phyloP scores from a whole-genome alignment of 108 stramenopile species.

The Nitzschia inconspicua region DNA sequence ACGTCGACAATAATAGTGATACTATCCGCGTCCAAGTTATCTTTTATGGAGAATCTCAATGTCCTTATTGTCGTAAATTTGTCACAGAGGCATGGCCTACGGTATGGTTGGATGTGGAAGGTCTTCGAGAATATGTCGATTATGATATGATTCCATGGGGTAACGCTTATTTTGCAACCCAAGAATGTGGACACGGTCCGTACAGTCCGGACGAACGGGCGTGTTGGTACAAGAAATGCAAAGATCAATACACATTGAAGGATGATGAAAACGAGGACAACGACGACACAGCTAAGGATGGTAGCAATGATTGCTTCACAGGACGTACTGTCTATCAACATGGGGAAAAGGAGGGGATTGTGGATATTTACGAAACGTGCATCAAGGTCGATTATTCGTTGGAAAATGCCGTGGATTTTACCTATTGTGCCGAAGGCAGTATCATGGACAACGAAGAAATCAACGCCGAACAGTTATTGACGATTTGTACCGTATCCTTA shows the following conservation, averaged over 20 bases:
- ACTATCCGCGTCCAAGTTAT: constrained; percentile 13
- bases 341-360: constrained; percentile 19
- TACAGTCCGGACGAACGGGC: constrained; percentile 22
- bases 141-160: constrained; percentile 39
- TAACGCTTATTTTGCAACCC: constrained; percentile 29
- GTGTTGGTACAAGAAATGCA: constrained; percentile 31
- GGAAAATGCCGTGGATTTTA: constrained; percentile 28
- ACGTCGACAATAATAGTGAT: no score
- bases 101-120: constrained; percentile 23
- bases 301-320: constrained; percentile 19
- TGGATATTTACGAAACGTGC: constrained; percentile 36
- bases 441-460: constrained; percentile 17
- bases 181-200: constrained; percentile 11
- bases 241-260: no score
- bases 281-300: not conserved
- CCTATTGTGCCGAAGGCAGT: constrained; percentile 24
- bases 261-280: not conserved
- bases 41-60: constrained; percentile 35
- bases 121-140: constrained; percentile 13
- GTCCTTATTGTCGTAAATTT: constrained; percentile 34
- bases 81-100: constrained; percentile 25
- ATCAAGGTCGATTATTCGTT: constrained; percentile 14
- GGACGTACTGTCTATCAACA: constrained; percentile 30
- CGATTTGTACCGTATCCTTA: not conserved
- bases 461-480: constrained; percentile 1